These are phyloP conservation scores for Thuidium tamariscinum DNA, from an alignment of 225 moss, liverwort and hornwort species.

Conservation along the genomic window DNA sequence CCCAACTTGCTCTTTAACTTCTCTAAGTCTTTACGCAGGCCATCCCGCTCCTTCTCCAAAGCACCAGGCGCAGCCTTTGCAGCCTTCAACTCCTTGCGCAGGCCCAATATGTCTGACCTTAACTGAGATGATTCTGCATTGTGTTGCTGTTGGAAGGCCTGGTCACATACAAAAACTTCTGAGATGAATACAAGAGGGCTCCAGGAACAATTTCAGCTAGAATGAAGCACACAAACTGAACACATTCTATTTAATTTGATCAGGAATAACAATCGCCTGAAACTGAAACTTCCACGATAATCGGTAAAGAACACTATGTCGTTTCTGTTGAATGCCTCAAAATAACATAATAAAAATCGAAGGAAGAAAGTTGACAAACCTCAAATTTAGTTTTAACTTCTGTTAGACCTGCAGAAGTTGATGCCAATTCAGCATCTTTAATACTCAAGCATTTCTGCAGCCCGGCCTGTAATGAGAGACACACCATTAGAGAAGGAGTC, in stretches of 20 bases:
- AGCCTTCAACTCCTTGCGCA: constrained; percentile 69
- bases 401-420: constrained; percentile 16
- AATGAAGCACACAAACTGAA: background rate
- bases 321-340: background rate
- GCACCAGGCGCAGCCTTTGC: constrained; percentile 57
- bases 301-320: background rate
- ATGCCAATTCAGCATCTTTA: constrained; percentile 32
- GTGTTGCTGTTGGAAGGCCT: constrained; percentile 45
- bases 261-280: background rate
- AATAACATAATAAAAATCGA: background rate
- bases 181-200: background rate
- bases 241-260: background rate
- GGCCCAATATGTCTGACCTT: constrained; percentile 51
- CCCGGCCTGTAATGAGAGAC: constrained; percentile 16
- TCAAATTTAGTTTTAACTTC: constrained; percentile 42
- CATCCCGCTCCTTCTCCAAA: constrained; percentile 79
- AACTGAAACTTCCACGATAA: background rate
- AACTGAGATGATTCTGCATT: constrained; percentile 56
- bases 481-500: background rate
- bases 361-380: constrained; percentile 10
- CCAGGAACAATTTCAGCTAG: background rate
- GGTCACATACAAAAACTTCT: background rate
- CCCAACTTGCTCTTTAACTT: constrained; percentile 68
- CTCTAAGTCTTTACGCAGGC: constrained; percentile 67
- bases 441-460: constrained; percentile 20